Conservation (phyloP, 1,139 yeast species). For the Kurtzmaniella quercitrusa region DNA sequence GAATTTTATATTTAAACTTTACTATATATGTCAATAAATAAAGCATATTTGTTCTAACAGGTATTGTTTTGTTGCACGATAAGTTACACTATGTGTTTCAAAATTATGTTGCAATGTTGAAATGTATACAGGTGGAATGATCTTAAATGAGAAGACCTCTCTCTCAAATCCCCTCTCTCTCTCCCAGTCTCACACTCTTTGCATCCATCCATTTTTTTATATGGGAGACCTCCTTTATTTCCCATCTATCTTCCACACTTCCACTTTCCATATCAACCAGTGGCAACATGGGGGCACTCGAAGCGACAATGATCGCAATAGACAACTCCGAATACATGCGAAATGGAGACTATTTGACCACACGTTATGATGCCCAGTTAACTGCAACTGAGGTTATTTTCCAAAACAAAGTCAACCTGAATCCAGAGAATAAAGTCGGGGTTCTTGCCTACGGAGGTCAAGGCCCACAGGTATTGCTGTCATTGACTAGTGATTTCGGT, state of each 20-base stretch:
- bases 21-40: too few species aligned
- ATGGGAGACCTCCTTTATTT: background rate
- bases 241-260: background rate
- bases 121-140: too few species aligned
- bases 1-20: too few species aligned
- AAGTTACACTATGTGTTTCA: too few species aligned
- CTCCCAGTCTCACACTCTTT: too few species aligned
- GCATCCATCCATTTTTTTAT: background rate
- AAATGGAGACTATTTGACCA: slow-evolving; percentile 89
- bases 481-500: slow-evolving; percentile 85
- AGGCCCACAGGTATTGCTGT: slow-evolving; percentile 80
- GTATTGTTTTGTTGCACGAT: too few species aligned
- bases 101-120: too few species aligned
- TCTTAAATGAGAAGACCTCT: too few species aligned
- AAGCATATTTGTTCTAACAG: too few species aligned
- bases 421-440: slow-evolving; percentile 95
- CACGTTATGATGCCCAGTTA: slow-evolving; percentile 88
- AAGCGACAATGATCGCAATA: slow-evolving; percentile 92
- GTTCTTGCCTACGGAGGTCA: slow-evolving; percentile 83
- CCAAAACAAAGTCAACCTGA: slow-evolving; percentile 78
- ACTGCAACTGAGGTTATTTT: slow-evolving; percentile 90
- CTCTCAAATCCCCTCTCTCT: too few species aligned
- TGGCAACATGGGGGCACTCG: slow-evolving; percentile 49
- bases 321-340: slow-evolving; percentile 96
- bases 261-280: background rate